phyloP scores from a whole-genome alignment of 2,329 filamentous ascomycete species.

The Fragosphaeria purpurea region DNA sequence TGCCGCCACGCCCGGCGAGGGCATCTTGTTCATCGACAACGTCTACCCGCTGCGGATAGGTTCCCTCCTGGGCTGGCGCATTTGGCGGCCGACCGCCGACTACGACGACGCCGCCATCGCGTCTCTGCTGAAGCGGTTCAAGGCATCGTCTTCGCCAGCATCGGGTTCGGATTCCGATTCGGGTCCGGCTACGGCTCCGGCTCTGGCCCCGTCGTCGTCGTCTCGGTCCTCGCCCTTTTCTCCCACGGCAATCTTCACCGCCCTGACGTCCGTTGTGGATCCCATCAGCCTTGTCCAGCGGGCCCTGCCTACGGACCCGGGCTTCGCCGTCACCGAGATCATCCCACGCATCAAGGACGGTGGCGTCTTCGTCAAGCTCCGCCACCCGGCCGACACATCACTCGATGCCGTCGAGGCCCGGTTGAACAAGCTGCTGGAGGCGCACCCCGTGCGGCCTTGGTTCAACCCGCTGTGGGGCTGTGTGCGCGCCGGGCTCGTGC shows the following conservation, averaged over 20 bases:
- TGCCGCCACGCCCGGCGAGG: constrained; percentile 62
- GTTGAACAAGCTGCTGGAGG: constrained; percentile 52
- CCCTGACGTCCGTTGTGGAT: constrained; percentile 23
- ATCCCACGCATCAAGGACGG: constrained; percentile 82
- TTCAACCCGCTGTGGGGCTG: constrained; percentile 66
- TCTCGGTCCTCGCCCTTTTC: not conserved
- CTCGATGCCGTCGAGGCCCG: constrained; percentile 35
- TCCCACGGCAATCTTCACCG: not conserved
- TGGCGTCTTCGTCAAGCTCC: constrained; percentile 85
- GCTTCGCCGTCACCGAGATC: constrained; percentile 68
- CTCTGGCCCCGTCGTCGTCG: not conserved
- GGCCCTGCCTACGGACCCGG: constrained; percentile 51
- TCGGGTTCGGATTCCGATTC: constrained; percentile 33
- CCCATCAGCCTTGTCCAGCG: constrained; percentile 46
- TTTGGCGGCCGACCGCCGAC: constrained; percentile 29
- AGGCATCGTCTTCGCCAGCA: constrained; percentile 35
- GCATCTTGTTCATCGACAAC: constrained; percentile 84
- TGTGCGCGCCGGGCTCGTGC: constrained; percentile 63
- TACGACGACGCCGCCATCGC: constrained; percentile 34
- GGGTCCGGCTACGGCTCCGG: not conserved
- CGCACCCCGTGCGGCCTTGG: constrained; percentile 73
- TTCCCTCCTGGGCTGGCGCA: constrained; percentile 31
- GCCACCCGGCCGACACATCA: constrained; percentile 32
- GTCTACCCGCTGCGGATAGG: constrained; percentile 71
- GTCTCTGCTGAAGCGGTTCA: constrained; percentile 41